A percentile compares a stretch with the other conserved stretches of the same genome.
Conservation (phyloP, 805 yeast genomes). For the Candida succiphila region DNA sequence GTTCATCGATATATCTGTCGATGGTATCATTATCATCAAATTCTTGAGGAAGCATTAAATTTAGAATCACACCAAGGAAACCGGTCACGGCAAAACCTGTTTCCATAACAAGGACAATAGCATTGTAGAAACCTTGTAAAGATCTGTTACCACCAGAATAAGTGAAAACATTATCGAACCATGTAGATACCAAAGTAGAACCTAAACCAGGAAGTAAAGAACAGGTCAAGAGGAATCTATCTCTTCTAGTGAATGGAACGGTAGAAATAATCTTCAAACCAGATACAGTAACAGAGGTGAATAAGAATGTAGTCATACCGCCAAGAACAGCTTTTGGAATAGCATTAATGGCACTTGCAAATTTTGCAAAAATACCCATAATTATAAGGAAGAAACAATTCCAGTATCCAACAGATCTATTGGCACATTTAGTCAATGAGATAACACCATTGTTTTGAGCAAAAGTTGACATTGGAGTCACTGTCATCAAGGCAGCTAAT, state of each 20-base stretch:
- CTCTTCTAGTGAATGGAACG: constrained; percentile 47
- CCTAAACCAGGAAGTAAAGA: constrained; percentile 44
- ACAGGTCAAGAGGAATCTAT: constrained; percentile 43
- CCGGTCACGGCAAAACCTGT: constrained; percentile 51
- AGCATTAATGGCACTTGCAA: constrained; percentile 81
- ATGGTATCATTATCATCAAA: constrained; percentile 36
- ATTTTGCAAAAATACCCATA: constrained; percentile 84
- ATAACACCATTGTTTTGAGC: constrained; percentile 96
- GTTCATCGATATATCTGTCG: constrained; percentile 25
- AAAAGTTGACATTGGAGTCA: constrained; percentile 87
- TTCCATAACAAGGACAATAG: constrained; percentile 45
- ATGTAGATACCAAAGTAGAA: constrained; percentile 32
- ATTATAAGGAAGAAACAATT: constrained; percentile 56
- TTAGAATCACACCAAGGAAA: constrained; percentile 39
- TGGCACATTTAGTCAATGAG: constrained; percentile 85
- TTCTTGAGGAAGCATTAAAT: constrained; percentile 39
- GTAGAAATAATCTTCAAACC: constrained; percentile 45
- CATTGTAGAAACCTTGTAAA: constrained; percentile 38
- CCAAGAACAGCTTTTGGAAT: constrained; percentile 77
- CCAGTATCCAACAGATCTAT: constrained; percentile 55
- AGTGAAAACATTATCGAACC: constrained; percentile 42
- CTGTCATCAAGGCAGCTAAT: constrained; percentile 66
- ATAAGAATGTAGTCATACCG: constrained; percentile 65
- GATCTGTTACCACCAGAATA: constrained; percentile 34
- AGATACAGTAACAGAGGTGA: constrained; percentile 49